Evolutionary conservation across 2,329 filamentous ascomycete genomes (phyloP), one percentile per base, ranked within the genome.

Genomic region (Akanthomyces muscarius): DNA sequence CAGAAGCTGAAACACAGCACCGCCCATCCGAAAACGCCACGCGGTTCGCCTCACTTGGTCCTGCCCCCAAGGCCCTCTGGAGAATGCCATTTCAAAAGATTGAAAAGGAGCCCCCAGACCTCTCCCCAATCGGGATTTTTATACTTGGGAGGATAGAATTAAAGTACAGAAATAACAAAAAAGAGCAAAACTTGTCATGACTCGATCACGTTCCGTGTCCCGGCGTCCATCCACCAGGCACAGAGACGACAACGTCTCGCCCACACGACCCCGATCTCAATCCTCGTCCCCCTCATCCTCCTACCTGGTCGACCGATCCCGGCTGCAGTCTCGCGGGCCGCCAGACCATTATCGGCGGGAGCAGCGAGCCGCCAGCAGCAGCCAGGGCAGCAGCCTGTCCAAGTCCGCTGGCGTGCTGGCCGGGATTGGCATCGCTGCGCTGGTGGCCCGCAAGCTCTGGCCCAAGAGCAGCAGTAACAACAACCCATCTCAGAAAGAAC

Each of bases 381-480:
- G 8, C 8, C 45, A 3, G 11, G 18, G 33, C 23, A 33, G n/a
- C 30, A 66, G 66, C 47, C 67, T 72, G 30, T 66, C 18, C 21
- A 62, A 38, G 44, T 71, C 74, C 0, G 70, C 72, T 16, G 66
- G 72, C 13, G 67, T 76, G 28, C 65, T 76, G 36, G 74, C 74
- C 11, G 72, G 72, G 36, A 70, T 76, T 18, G 74, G 74, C 38
- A 69, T 76, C 38, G 73, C 73, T 28, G 70, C 73, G 13, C 66
- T 76, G 48, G 66, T 74, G 44, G 72, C 73, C 45, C 73, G 72
- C 65, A 74, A 72, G 61, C 67, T 74, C 65, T 76, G 74, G 74
- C 72, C 73, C 36, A 74, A 74, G 65, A 69, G 69, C 41, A 45
- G 38, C 58, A 21, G 48, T 36, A 10, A 13, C 21, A 18, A 28